Evolutionary conservation across 768 basidiomycete species (phyloP), one percentile per base, ranked within the genome.

Genomic region (Multifurca ochricompacta): DNA sequence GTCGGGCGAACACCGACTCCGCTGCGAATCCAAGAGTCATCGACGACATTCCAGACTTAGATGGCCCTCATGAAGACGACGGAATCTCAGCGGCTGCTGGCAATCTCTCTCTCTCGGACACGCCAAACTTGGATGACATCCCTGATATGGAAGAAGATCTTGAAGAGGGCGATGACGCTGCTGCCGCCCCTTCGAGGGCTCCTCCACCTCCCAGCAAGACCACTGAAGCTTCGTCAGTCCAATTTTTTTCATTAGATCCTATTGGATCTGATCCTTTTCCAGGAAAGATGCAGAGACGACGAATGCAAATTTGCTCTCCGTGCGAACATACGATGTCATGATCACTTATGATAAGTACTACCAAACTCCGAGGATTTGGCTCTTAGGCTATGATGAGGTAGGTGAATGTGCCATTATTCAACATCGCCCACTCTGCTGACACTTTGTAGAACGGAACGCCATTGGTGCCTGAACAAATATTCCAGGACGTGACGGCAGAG

Each of bases 321-420:
- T 98, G 36, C 82, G 96, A 65, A 99, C 95, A 10, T 99, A 99
- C 74, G 96, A 99, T 69, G 94, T 97, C 65, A 91, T 96, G 87
- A 98, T 99, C 75, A 91, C 91, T 44, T 99, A 98, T 69, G 96
- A 99, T 79, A 99, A 98, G 74, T 95, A 94, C 71, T 98, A 99
- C 71, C 96, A 98, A 70, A 97, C 94, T 11, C 96, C 96, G 21
- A 82, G 95, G 62, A 87, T 97, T 67, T 99, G 96, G 96, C 73
- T 99, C 55, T 81, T 94, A 60, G 96, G 96, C 18, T 97, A 97
- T 67, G 94, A 97, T 67, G 96, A 98, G 81, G 92, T 89, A 59
- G 53, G 73, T 58, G 3, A 23, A 18, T 28, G 6, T 46, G 42
- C 35, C 19, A 25, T n/a, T 19, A 4, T 43, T 28, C n/a, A 9